Evolutionary conservation across 768 basidiomycete species (phyloP).

Genomic region (Leccinum uliginosum): DNA sequence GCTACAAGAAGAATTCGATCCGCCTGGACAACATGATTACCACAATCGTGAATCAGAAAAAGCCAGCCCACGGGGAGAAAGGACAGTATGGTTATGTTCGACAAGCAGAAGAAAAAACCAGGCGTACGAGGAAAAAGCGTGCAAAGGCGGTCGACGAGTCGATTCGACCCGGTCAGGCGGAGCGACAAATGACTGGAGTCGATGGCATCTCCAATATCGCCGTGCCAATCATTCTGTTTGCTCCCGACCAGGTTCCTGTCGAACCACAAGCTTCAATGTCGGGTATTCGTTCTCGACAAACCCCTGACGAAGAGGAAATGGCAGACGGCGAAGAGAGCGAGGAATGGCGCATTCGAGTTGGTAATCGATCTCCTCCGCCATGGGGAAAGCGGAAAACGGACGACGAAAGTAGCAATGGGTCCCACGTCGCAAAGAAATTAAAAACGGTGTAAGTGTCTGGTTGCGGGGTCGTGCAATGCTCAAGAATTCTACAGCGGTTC

Average conservation of each 20-base stretch:
- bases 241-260: slow-evolving; percentile 18
- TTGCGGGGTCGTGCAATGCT: neutral
- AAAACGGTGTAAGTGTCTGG: slow-evolving; percentile 37
- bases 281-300: slow-evolving; percentile 30
- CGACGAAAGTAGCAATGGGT: slow-evolving; percentile 34
- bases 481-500: slow-evolving; percentile 3
- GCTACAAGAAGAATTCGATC: slow-evolving; percentile 78
- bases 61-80: slow-evolving; percentile 66
- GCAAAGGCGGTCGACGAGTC: slow-evolving; percentile 28
- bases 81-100: slow-evolving; percentile 83
- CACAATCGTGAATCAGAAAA: slow-evolving; percentile 64
- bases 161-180: slow-evolving; percentile 19
- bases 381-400: slow-evolving; percentile 63
- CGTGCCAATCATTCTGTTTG: slow-evolving; percentile 25
- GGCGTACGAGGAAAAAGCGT: slow-evolving; percentile 49
- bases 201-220: slow-evolving; percentile 6
- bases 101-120: slow-evolving; percentile 65
- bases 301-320: slow-evolving; percentile 63
- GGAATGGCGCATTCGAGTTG: slow-evolving; percentile 66
- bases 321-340: slow-evolving; percentile 51
- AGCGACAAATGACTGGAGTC: slow-evolving; percentile 13
- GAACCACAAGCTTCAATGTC: slow-evolving; percentile 29
- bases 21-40: slow-evolving; percentile 65
- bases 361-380: slow-evolving; percentile 55
- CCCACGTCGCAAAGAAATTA: slow-evolving; percentile 37